Evolutionary conservation across 257 asterid genomes (phyloP).

Genomic region (Solanum gracilifrons): DNA sequence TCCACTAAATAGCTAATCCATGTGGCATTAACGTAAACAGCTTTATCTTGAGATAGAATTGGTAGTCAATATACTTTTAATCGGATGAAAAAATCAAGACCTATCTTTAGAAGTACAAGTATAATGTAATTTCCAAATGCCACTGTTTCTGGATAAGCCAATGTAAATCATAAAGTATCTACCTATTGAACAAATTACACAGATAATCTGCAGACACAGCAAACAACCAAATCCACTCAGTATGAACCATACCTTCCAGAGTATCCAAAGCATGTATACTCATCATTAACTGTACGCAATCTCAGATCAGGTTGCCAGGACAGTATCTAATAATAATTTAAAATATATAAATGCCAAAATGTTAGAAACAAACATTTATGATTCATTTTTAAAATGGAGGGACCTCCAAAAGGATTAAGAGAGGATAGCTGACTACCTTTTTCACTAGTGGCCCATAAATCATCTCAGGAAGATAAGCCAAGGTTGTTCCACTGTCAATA

Average conservation of each 20-base stretch:
- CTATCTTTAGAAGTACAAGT: not conserved
- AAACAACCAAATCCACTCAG: conserved; percentile 5
- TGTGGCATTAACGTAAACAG: not conserved
- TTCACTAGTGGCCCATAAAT: conserved; percentile 67
- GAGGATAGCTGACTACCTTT: conserved; percentile 24
- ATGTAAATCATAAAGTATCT: not conserved
- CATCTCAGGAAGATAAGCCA: conserved; percentile 87
- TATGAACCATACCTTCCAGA: conserved; percentile 59
- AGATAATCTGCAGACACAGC: not conserved
- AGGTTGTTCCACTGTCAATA: conserved; percentile 96
- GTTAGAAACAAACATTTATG: not conserved
- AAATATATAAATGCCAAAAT: not conserved
- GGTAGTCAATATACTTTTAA: not conserved
- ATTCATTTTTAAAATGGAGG: not conserved
- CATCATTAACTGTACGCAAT: conserved; percentile 61
- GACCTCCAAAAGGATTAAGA: not conserved
- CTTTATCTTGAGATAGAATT: not conserved
- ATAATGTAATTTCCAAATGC: not conserved
- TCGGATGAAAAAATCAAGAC: not conserved
- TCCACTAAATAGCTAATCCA: not conserved
- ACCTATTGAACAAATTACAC: not conserved
- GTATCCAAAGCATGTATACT: conserved; percentile 86
- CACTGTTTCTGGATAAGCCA: not conserved
- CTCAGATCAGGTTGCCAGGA: conserved; percentile 77
- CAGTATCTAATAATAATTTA: conserved; percentile 50